These are phyloP conservation scores for Aschersonia sp. DNA, from an alignment of 2,329 filamentous ascomycete species.

Conservation along the genomic window DNA sequence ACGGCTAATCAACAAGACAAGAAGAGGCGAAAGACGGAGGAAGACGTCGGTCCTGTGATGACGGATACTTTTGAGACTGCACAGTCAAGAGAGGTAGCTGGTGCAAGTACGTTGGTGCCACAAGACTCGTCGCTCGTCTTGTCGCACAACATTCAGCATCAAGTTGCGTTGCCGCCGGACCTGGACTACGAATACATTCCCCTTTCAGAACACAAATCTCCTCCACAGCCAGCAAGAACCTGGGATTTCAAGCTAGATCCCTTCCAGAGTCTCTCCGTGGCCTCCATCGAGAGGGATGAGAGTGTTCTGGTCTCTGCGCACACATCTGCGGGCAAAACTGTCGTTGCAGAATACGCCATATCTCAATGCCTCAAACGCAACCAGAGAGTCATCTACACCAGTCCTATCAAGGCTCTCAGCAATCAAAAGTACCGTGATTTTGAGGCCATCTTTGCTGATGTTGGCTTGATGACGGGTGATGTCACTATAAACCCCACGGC, in stretches of 20 bases:
- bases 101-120: constrained; percentile 53
- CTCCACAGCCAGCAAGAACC: constrained; percentile 66
- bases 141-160: constrained; percentile 96
- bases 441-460: constrained; percentile 86
- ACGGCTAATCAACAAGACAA: constrained; percentile 41
- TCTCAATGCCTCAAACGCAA: constrained; percentile 95
- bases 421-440: constrained; percentile 99
- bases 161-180: constrained; percentile 86
- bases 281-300: constrained; percentile 90
- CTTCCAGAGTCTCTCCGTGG: constrained; percentile 89
- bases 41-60: constrained; percentile 60
- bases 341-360: constrained; percentile 95
- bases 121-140: constrained; percentile 64
- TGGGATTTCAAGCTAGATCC: constrained; percentile 92
- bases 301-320: constrained; percentile 95
- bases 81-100: constrained; percentile 79
- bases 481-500: constrained; percentile 98
- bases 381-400: constrained; percentile 97
- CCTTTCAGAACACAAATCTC: constrained; percentile 89
- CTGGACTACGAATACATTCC: constrained; percentile 90
- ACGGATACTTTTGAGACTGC: constrained; percentile 93
- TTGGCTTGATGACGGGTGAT: constrained; percentile 96
- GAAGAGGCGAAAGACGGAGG: constrained; percentile 48
- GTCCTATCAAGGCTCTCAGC: constrained; percentile 95
- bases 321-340: constrained; percentile 95